Evolutionary conservation across 306 rosid species (phyloP).

Genomic region (Rosa lucieae): DNA sequence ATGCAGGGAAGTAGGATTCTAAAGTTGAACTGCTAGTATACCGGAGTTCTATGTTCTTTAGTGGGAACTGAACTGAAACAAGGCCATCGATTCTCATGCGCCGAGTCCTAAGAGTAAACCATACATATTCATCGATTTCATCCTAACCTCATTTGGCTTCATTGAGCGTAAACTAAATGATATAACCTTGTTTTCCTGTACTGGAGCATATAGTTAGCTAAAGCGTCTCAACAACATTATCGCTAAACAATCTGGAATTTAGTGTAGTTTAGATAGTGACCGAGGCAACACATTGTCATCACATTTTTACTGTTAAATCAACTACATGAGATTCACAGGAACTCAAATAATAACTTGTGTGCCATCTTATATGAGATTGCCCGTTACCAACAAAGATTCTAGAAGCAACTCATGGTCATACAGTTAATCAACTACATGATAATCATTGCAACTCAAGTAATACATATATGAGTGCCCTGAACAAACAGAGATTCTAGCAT

Average conservation of each 20-base stretch:
- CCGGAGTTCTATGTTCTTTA: not conserved
- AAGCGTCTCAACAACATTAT: not conserved
- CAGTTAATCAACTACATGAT: not conserved
- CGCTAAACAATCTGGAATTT: not conserved
- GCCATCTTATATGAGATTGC: not conserved
- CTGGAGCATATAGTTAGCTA: not conserved
- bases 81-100: not conserved
- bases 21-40: not conserved
- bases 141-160: not conserved
- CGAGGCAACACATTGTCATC: not conserved
- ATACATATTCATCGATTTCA: not conserved
- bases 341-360: not conserved
- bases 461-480: not conserved
- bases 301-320: not conserved
- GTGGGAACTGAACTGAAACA: not conserved
- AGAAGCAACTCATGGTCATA: not conserved
- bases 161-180: not conserved
- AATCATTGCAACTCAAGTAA: not conserved
- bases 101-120: not conserved
- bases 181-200: not conserved
- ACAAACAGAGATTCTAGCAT: constrained; percentile 1
- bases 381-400: not conserved
- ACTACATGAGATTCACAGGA: not conserved
- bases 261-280: not conserved
- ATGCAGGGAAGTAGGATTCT: not conserved